Base-by-base conservation (phyloP, 1,284 basidiomycete genomes). In the Rhodotorula mucilaginosa region DNA sequence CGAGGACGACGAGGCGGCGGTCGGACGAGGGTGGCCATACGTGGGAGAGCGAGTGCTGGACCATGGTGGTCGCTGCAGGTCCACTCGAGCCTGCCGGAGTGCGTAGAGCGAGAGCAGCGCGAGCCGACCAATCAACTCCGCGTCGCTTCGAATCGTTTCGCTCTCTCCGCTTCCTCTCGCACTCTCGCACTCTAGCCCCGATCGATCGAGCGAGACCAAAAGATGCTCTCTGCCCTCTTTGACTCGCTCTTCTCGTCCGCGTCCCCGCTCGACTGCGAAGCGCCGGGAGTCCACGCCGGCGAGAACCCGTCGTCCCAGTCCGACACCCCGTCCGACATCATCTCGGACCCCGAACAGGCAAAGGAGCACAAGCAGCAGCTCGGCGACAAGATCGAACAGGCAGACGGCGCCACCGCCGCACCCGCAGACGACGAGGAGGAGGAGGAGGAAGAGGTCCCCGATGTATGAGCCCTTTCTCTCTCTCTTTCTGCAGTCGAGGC, bases 381-480 rank as follows among this genome's bases (percentile, higher is more conserved):
- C 46, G 74, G 62, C 23, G 69, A 73, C 44, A 65, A 72, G 56
- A 47, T 70, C 34, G 46, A 64, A 19, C 52, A 51, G 44, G 62
- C 59, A 6, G 59, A 58, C 58, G 73, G 59, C 46, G 48, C 60
- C 59, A 13, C 39, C 39, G 39, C 39, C 39, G 39, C 39, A 26
- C 13, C 54, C 1, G 64, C 34, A n/a, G 26, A n/a, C 54, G 54
- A 26, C 23, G 23, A 54, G 7, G 54, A 56, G 26, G 76, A 70
- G 39, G 75, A 77, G 44, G 77, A 78, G 65, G 78, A 79, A 67
- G 78, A 78, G 71, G 78, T 78, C 65, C 72, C 74, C 23, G 75
- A 78, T 16, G 23, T 54, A n/a, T 19, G 26, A 34, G 4, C 34
- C 3, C 34, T 5, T 23, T 29, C 51, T 52, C 51, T 19, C 18